phyloP scores from a whole-genome alignment of 1,284 basidiomycete genomes.

The Xerocomus minutiporus region DNA sequence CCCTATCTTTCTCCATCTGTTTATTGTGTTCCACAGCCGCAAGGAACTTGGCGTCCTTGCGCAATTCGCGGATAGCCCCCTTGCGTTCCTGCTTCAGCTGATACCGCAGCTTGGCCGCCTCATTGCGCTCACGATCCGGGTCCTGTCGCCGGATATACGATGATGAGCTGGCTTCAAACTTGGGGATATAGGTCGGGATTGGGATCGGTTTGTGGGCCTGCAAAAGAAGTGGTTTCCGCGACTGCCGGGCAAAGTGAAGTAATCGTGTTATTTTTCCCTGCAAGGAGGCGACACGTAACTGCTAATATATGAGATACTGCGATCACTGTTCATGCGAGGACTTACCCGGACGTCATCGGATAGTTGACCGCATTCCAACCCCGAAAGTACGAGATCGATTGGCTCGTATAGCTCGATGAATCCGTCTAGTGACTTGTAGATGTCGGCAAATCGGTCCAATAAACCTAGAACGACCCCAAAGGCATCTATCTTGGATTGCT shows the following conservation, averaged over 20 bases:
- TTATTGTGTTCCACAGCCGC: conserved; percentile 83
- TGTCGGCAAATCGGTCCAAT: conserved; percentile 61
- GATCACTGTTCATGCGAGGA: neutral
- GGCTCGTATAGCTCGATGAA: conserved; percentile 85
- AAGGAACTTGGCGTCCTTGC: conserved; percentile 93
- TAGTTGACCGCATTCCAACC: conserved; percentile 47
- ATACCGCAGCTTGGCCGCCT: conserved; percentile 79
- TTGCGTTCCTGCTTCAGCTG: conserved; percentile 96
- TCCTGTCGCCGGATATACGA: conserved; percentile 81
- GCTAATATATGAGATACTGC: conserved; percentile 7
- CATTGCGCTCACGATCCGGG: conserved; percentile 90
- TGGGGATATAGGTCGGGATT: conserved; percentile 89
- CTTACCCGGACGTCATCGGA: conserved; percentile 54
- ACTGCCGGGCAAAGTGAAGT: conserved; percentile 68
- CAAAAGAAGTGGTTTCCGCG: conserved; percentile 76
- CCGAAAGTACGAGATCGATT: conserved; percentile 53
- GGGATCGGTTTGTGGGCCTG: conserved; percentile 97
- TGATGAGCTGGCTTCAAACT: conserved; percentile 85
- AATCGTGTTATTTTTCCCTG: conserved; percentile 53
- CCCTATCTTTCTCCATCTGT: conserved; percentile 77
- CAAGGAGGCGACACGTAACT: conserved; percentile 45
- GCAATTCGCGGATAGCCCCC: conserved; percentile 93
- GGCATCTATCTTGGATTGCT: conserved; percentile 66
- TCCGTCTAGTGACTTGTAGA: conserved; percentile 74
- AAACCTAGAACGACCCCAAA: conserved; percentile 62